Percentiles rank a stretch among this genome's conserved stretches.
phyloP scores from a whole-genome alignment of 2,329 filamentous ascomycete genomes.

The Botrytis hyacinthi region DNA sequence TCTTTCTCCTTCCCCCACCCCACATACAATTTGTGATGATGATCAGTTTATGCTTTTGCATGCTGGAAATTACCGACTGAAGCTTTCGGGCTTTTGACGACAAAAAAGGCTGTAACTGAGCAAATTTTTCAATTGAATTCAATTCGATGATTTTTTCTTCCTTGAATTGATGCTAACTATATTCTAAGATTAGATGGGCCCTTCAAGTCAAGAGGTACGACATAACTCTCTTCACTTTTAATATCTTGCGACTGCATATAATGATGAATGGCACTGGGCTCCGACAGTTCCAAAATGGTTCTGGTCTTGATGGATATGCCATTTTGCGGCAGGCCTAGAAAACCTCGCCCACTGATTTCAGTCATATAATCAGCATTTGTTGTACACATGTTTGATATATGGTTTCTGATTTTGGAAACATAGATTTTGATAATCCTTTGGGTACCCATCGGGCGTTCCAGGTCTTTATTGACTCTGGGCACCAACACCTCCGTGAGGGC shows the following conservation, averaged over 20 bases:
- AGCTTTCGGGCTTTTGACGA: conserved; percentile 67
- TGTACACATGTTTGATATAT: conserved; percentile 12
- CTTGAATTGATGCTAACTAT: conserved; percentile 16
- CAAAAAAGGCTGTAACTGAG: conserved; percentile 86
- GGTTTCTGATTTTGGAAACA: conserved; percentile 16
- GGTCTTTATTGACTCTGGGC: conserved; percentile 1
- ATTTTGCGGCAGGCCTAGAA: conserved; percentile 97
- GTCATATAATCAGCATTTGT: conserved; percentile 18
- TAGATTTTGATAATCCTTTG: not conserved
- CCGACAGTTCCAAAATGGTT: conserved; percentile 57
- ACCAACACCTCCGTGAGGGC: not conserved
- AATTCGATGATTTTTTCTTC: not conserved
- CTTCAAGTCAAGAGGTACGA: conserved; percentile 25
- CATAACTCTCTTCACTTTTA: conserved; percentile 1
- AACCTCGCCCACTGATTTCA: conserved; percentile 94
- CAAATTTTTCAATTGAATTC: conserved; percentile 27
- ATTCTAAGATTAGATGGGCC: conserved; percentile 6
- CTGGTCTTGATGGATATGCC: conserved; percentile 78
- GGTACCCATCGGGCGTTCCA: not conserved
- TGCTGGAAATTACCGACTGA: conserved; percentile 98
- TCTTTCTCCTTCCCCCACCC: not conserved
- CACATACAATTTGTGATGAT: conserved; percentile 34
- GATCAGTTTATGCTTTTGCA: conserved; percentile 40
- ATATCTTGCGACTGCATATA: conserved; percentile 27
- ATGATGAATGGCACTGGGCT: conserved; percentile 99